Percentiles rank a stretch among this genome's conserved stretches.
These are phyloP conservation scores for Colletotrichum cereale DNA, from an alignment of 2,329 filamentous ascomycete species.

Conservation along the genomic window DNA sequence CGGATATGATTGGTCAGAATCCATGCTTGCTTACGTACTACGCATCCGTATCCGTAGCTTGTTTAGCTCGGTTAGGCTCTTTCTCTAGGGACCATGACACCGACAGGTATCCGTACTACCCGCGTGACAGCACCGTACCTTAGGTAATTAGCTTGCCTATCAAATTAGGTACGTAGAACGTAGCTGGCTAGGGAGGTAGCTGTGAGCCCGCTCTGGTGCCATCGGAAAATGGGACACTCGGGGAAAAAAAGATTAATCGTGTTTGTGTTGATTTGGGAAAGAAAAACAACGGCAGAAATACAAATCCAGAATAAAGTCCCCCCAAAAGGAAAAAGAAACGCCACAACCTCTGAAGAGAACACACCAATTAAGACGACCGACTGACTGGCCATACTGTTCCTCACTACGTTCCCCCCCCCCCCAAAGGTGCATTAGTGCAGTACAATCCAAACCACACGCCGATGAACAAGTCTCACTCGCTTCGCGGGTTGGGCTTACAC, in stretches of 20 bases:
- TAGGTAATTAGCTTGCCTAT: too few relatives aligned
- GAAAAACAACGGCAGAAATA: not conserved
- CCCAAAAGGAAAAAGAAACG: conserved; percentile 9
- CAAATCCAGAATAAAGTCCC: not conserved
- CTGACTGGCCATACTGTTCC: too few relatives aligned
- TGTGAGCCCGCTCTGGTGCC: conserved; percentile 7
- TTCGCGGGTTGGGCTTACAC: not conserved
- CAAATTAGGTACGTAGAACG: too few relatives aligned
- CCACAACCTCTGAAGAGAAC: not conserved
- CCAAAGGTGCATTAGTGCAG: too few relatives aligned
- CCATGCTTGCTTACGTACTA: fast-evolving
- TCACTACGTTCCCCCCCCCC: too few relatives aligned
- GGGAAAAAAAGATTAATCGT: not conserved
- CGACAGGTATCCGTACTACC: too few relatives aligned
- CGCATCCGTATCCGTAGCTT: too few relatives aligned
- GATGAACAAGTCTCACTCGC: not conserved
- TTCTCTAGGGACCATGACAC: conserved; percentile 10
- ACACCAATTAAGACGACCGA: conserved; percentile 12
- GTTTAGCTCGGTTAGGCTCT: not conserved
- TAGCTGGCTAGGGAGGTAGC: too few relatives aligned
- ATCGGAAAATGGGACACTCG: conserved; percentile 1
- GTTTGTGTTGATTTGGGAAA: not conserved
- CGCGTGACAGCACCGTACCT: too few relatives aligned
- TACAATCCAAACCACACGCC: too few relatives aligned
- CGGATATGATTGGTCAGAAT: not conserved